Conservation (phyloP, 208 protist genomes). For the Leishmania tarentolae region DNA sequence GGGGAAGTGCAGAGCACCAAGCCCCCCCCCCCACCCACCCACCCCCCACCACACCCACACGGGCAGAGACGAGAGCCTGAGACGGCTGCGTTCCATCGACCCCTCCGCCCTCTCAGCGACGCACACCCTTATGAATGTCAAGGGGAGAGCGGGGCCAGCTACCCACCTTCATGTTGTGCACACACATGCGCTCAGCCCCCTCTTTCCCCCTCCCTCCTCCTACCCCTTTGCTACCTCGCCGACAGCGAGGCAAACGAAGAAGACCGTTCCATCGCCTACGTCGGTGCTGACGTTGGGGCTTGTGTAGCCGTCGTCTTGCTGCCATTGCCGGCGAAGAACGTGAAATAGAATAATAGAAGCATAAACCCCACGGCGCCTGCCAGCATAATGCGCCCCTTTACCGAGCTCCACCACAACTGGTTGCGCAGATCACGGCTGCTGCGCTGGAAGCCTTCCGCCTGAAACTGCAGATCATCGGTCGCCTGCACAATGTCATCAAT, state of each 20-base stretch:
- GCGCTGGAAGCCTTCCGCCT: constrained; percentile 88
- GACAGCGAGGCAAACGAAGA: neutral
- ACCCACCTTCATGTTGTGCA: neutral
- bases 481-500: constrained; percentile 91
- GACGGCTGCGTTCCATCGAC: neutral
- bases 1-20: neutral
- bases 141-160: neutral
- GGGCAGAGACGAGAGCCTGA: neutral
- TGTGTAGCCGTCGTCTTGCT: neutral
- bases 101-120: neutral
- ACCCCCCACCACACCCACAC: neutral
- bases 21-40: too few species aligned
- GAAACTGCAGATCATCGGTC: constrained; percentile 87
- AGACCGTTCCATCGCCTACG: neutral
- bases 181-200: too few species aligned
- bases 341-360: constrained; percentile 80
- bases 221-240: neutral
- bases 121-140: neutral
- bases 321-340: constrained; percentile 60
- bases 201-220: neutral
- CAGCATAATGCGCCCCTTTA: constrained; percentile 78
- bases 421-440: constrained; percentile 80
- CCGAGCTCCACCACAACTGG: constrained; percentile 89
- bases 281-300: neutral
- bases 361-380: constrained; percentile 59